A percentile compares a stretch with the other conserved stretches of the same genome.
These are phyloP conservation scores for Ilex asprella DNA, from an alignment of 257 asterid species.

Conservation along the genomic window DNA sequence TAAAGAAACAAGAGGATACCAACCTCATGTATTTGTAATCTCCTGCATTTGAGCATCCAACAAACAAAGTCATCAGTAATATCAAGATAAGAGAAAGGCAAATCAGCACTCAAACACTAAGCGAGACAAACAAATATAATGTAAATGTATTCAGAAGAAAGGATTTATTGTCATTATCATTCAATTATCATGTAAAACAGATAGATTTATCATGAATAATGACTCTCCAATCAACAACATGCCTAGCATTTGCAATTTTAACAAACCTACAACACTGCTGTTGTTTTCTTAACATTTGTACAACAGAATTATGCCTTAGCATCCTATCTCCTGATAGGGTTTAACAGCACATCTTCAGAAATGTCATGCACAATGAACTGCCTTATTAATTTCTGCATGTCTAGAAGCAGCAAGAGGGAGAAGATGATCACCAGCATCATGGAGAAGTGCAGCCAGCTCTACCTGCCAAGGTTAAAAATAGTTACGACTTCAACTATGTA, in stretches of 20 bases:
- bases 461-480: slow-evolving; percentile 42
- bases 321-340: not conserved
- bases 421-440: slow-evolving; percentile 62
- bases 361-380: not conserved
- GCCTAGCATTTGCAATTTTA: too few species aligned
- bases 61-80: slow-evolving; percentile 22
- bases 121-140: not conserved
- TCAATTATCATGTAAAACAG: not conserved
- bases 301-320: too few species aligned
- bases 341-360: not conserved
- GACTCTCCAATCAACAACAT: too few species aligned
- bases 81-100: slow-evolving; percentile 1
- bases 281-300: too few species aligned
- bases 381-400: not conserved
- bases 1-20: slow-evolving; percentile 18
- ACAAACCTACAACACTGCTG: too few species aligned
- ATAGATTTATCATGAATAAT: too few species aligned
- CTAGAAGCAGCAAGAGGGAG: slow-evolving; percentile 4
- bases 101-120: slow-evolving; percentile 3
- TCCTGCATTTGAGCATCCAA: slow-evolving; percentile 49
- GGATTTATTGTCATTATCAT: too few species aligned
- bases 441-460: slow-evolving; percentile 95
- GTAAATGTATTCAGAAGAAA: not conserved
- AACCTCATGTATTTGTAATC: slow-evolving; percentile 89
- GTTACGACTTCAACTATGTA: too few species aligned